Percentiles rank a stretch among this genome's conserved stretches.
Evolutionary conservation across 192 early-diverging fungal genomes (phyloP).

Genomic region (Backusella liffmaniae): DNA sequence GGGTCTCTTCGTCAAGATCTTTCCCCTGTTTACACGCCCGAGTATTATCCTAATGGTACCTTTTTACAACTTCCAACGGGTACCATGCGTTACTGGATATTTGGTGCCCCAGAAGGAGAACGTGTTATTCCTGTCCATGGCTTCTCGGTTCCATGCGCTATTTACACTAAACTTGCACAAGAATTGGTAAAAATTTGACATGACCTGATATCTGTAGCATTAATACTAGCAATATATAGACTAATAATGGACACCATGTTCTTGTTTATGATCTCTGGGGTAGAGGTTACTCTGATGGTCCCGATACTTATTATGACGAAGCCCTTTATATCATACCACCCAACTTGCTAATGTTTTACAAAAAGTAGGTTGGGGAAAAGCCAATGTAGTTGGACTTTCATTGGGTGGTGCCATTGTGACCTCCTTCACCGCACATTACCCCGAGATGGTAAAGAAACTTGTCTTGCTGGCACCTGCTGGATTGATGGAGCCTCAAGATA

Average conservation of each 20-base stretch:
- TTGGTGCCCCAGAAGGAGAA: slow-evolving; percentile 39
- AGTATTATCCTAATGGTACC: slow-evolving; percentile 33
- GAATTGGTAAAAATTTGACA: slow-evolving; percentile 20
- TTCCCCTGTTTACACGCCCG: slow-evolving; percentile 27
- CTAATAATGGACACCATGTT: slow-evolving; percentile 37
- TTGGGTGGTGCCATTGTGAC: slow-evolving; percentile 49
- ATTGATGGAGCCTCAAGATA: slow-evolving; percentile 31
- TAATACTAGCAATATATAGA: slow-evolving; percentile 16
- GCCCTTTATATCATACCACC: slow-evolving; percentile 30
- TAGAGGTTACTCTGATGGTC: slow-evolving; percentile 44
- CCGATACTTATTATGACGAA: slow-evolving; percentile 37
- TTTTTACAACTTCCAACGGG: slow-evolving; percentile 35
- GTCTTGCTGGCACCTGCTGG: slow-evolving; percentile 48
- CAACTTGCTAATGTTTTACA: slow-evolving; percentile 44
- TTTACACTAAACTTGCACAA: slow-evolving; percentile 4
- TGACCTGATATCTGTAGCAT: not conserved
- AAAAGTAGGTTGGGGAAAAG: slow-evolving; percentile 44
- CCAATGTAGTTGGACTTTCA: slow-evolving; percentile 40
- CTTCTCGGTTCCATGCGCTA: slow-evolving; percentile 16
- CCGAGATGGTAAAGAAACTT: slow-evolving; percentile 41
- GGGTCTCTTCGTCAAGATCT: slow-evolving; percentile 36
- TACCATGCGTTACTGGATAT: slow-evolving; percentile 41
- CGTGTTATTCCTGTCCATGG: slow-evolving; percentile 48
- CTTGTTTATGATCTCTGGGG: slow-evolving; percentile 51
- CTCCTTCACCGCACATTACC: slow-evolving; percentile 37